phyloP scores from a whole-genome alignment of 2,329 filamentous ascomycete species.

The Cladophialophora carrionii region DNA sequence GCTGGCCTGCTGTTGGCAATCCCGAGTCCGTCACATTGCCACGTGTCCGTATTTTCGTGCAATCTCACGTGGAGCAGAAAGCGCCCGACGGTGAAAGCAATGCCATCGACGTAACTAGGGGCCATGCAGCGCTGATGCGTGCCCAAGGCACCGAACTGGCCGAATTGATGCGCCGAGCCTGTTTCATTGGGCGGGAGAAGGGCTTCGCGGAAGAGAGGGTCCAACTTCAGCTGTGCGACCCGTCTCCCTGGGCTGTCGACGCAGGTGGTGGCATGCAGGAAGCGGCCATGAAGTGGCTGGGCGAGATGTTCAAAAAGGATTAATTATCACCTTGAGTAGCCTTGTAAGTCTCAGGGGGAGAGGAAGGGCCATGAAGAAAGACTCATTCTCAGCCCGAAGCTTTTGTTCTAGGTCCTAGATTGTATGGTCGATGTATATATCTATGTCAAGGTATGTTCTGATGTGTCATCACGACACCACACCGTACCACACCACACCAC shows the following conservation, averaged over 20 bases:
- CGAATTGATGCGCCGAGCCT: slow-evolving; percentile 48
- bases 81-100: neutral
- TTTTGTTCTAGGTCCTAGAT: neutral
- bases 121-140: slow-evolving; percentile 41
- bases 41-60: slow-evolving; percentile 31
- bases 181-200: slow-evolving; percentile 50
- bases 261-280: neutral
- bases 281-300: neutral
- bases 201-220: slow-evolving; percentile 47
- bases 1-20: slow-evolving; percentile 33
- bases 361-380: neutral
- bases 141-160: slow-evolving; percentile 49
- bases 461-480: no score
- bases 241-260: neutral
- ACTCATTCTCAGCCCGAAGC: neutral
- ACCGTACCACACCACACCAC: no score
- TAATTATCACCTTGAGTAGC: neutral
- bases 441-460: no score
- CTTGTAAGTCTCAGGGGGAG: no score
- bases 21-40: slow-evolving; percentile 35
- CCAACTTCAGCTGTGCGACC: slow-evolving; percentile 9
- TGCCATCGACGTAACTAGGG: neutral
- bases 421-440: no score
- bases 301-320: neutral
- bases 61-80: neutral